Conservation (phyloP, 768 basidiomycete species). For the Cystobasidium tubakii region DNA sequence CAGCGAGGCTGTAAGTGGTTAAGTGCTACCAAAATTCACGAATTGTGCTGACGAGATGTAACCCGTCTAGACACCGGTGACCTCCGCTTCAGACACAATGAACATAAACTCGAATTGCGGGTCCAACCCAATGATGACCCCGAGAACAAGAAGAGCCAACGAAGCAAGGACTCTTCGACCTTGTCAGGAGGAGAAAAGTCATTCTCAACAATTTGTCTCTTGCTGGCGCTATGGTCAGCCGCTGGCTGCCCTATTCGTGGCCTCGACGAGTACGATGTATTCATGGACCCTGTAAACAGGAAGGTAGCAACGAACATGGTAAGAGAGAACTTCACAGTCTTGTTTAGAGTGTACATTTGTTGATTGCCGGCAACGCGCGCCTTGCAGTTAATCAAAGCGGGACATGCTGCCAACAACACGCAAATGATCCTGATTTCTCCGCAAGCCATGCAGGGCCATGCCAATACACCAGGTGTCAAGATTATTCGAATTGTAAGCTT, state of each 20-base stretch:
- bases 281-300: slow-evolving; percentile 62
- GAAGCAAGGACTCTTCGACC: slow-evolving; percentile 46
- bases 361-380: too few relatives aligned
- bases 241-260: slow-evolving; percentile 90
- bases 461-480: slow-evolving; percentile 7
- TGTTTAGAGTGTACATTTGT: too few relatives aligned
- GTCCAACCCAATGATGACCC: slow-evolving; percentile 39
- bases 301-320: slow-evolving; percentile 93
- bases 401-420: slow-evolving; percentile 75
- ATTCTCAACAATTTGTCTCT: slow-evolving; percentile 87
- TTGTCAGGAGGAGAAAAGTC: slow-evolving; percentile 52
- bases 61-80: slow-evolving; percentile 35
- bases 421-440: slow-evolving; percentile 95
- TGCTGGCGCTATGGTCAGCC: slow-evolving; percentile 92
- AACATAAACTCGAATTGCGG: slow-evolving; percentile 61
- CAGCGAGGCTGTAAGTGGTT: slow-evolving; percentile 77
- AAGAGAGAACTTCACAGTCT: slow-evolving; percentile 49
- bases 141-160: slow-evolving; percentile 32
- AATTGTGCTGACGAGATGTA: slow-evolving; percentile 10
- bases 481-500: slow-evolving; percentile 14
- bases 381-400: slow-evolving; percentile 61
- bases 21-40: too few relatives aligned
- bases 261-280: slow-evolving; percentile 98
- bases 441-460: slow-evolving; percentile 53
- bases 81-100: slow-evolving; percentile 74